phyloP scores from a whole-genome alignment of 371 early-diverging fungal species.

The Coemansia sp. region DNA sequence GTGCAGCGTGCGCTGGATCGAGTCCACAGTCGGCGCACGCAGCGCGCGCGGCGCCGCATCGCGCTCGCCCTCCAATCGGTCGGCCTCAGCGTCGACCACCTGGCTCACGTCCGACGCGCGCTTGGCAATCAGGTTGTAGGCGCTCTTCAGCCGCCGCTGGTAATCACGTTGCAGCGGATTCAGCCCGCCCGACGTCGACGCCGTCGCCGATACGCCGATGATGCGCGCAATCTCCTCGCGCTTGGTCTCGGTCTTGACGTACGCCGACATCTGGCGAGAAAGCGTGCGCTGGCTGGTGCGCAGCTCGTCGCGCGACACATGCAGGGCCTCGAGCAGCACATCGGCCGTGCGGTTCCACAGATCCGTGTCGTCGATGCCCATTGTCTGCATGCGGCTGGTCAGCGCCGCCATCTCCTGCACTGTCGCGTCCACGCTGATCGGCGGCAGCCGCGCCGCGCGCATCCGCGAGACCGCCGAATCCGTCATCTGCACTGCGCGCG shows the following conservation, averaged over 20 bases:
- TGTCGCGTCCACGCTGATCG: conserved; percentile 28
- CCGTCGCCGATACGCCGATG: conserved; percentile 13
- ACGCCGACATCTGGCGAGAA: conserved; percentile 14
- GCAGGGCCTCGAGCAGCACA: conserved; percentile 37
- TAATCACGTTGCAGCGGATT: conserved; percentile 42
- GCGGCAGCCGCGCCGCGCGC: conserved; percentile 30
- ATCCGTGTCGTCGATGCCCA: conserved; percentile 38
- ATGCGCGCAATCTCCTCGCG: conserved; percentile 38
- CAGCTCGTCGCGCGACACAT: conserved; percentile 38
- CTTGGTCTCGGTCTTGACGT: conserved; percentile 34
- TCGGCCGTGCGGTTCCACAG: conserved; percentile 37
- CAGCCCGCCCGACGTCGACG: conserved; percentile 17
- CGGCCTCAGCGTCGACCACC: conserved; percentile 18
- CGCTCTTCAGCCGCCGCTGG: conserved; percentile 25
- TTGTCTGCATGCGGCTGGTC: conserved; percentile 10
- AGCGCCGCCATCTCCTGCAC: conserved; percentile 19
- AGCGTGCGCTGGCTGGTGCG: conserved; percentile 30
- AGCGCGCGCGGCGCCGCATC: conserved; percentile 5
- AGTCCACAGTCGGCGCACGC: conserved; percentile 25
- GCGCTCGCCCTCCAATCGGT: conserved; percentile 8
- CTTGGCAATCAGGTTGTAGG: conserved; percentile 10
- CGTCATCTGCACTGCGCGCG: conserved; percentile 17
- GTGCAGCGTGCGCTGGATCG: conserved; percentile 31
- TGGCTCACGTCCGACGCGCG: conserved; percentile 22
- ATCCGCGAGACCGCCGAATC: conserved; percentile 22